These are phyloP conservation scores for Hypoxylon perforatum DNA, from an alignment of 495 filamentous ascomycete species.

Conservation along the genomic window DNA sequence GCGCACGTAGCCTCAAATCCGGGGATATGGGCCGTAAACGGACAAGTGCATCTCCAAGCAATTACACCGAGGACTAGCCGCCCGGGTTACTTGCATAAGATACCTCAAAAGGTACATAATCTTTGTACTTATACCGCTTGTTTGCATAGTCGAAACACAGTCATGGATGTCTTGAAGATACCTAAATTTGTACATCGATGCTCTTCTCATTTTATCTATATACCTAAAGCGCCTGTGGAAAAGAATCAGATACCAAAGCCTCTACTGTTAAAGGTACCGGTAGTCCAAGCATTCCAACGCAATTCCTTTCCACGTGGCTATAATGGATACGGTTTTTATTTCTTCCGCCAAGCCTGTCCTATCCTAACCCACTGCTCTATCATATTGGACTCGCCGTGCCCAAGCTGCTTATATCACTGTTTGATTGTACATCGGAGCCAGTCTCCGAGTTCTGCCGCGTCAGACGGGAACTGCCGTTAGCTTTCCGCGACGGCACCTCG, in stretches of 20 bases:
- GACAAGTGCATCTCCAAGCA: neutral
- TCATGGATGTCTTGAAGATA: too few relatives aligned
- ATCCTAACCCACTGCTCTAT: slow-evolving; percentile 25
- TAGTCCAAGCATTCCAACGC: slow-evolving; percentile 12
- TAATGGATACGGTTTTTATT: slow-evolving; percentile 4
- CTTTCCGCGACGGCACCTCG: slow-evolving; percentile 58
- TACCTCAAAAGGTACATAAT: too few relatives aligned
- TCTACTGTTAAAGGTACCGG: slow-evolving; percentile 1
- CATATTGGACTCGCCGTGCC: slow-evolving; percentile 46
- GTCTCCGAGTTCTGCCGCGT: slow-evolving; percentile 45
- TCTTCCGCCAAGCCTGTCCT: slow-evolving; percentile 5
- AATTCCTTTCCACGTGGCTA: slow-evolving; percentile 21
- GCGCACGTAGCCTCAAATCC: slow-evolving; percentile 12
- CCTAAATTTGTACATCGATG: too few relatives aligned
- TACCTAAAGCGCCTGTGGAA: neutral
- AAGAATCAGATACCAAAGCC: neutral
- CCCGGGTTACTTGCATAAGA: neutral
- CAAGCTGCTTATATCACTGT: slow-evolving; percentile 44
- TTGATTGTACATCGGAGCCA: slow-evolving; percentile 42
- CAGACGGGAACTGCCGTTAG: slow-evolving; percentile 45
- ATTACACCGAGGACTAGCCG: slow-evolving; percentile 2
- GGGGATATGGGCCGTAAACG: slow-evolving; percentile 9
- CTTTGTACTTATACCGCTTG: too few relatives aligned
- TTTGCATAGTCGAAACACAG: too few relatives aligned
- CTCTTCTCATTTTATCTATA: neutral